Base-by-base conservation (phyloP, 2,329 filamentous ascomycete species). In the Teratosphaeria pseudoeucalypti region DNA sequence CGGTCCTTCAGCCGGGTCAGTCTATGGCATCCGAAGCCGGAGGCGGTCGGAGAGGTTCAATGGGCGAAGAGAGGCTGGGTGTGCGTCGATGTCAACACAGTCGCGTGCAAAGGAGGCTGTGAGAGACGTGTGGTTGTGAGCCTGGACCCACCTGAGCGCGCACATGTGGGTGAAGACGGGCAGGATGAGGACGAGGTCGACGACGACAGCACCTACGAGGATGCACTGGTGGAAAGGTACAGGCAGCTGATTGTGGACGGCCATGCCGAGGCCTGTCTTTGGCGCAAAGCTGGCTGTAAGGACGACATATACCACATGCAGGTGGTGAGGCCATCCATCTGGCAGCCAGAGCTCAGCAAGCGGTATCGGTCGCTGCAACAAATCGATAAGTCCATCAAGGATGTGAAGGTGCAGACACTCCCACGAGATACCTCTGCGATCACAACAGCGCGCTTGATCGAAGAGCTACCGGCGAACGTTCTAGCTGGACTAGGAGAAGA, bases 1-100 rank as follows among this genome's bases (percentile, higher is more conserved):
- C 87, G 87, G 61, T 95, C 90, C 0, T 99, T 95, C 71, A 88
- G 92, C 70, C 90, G 92, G 65, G 85, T 97, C 55, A 94, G 90
- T 58, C 84, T 88, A 71, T 99, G 92, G 92, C 88, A 89, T n/a
- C 88, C 90, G 0, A 97, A 97, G 72, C 92, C 94, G 0, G 84
- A 92, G 57, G 81, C 80, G 37, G 86, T 97, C 66, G 90, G 85
- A 70, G 94, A 97, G 75, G 85, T 96, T 7, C 88, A 91, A 72
- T 99, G 94, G 94, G 92, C 92, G 0, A 96, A 92, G 77, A 80
- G 89, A 60, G 92, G 92, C 0, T 99, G 94, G 92, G 81, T 87
- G 3, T 96, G 92, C 68, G 85, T 88, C 54, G 87, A 87, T 66
- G 85, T 85, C 64, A 91, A 95, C 74, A 88, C 88, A 3, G 90